Evolutionary conservation across 345 rosid genomes (phyloP).

Genomic region (Acer yangbiense): DNA sequence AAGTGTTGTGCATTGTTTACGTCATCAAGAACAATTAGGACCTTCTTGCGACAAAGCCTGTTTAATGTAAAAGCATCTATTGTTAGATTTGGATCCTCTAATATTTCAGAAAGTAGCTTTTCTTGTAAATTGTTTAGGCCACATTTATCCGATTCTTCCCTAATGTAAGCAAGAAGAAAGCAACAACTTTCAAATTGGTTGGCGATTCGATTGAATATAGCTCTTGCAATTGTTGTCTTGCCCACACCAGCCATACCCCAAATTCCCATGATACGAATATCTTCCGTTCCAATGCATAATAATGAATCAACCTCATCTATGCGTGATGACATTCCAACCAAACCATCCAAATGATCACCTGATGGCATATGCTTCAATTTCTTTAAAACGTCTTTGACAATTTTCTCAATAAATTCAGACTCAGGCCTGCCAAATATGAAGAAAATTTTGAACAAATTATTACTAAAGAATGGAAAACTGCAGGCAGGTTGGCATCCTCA

Average conservation of each 20-base stretch:
- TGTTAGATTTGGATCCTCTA: not conserved
- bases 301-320: not conserved
- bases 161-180: conserved; percentile 38
- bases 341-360: not conserved
- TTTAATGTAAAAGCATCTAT: not conserved
- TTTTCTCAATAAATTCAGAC: conserved; percentile 9
- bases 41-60: not conserved
- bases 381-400: not conserved
- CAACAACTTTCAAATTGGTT: conserved; percentile 25
- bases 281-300: not conserved
- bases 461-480: too few relatives aligned
- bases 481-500: too few relatives aligned
- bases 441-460: too few relatives aligned
- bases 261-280: conserved; percentile 23
- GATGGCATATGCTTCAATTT: not conserved
- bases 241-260: conserved; percentile 37
- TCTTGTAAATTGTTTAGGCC: conserved; percentile 2
- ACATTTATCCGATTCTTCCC: conserved; percentile 14
- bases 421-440: conserved; percentile 10
- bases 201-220: conserved; percentile 23
- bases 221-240: conserved; percentile 39
- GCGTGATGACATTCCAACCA: conserved; percentile 17
- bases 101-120: conserved; percentile 1
- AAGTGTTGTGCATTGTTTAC: conserved; percentile 1
- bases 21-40: conserved; percentile 22